phyloP scores from a whole-genome alignment of 371 early-diverging fungal genomes.

The Mortierella sp. region DNA sequence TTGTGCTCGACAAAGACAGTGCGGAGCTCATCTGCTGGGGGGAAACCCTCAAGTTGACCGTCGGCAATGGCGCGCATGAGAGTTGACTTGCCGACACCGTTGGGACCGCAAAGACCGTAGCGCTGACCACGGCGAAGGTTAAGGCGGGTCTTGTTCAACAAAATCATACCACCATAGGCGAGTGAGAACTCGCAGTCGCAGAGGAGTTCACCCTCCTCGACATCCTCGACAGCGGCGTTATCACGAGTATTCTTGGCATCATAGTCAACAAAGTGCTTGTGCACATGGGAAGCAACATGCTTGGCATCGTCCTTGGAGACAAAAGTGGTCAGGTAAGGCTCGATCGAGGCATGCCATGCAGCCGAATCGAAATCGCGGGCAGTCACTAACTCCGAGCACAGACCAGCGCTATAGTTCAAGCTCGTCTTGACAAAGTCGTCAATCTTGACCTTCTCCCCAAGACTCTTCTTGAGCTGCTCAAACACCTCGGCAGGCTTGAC shows the following conservation, averaged over 20 bases:
- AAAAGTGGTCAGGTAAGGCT: constrained; percentile 72
- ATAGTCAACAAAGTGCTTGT: constrained; percentile 61
- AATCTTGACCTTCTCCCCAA: constrained; percentile 40
- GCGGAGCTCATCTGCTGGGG: constrained; percentile 79
- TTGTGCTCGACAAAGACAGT: constrained; percentile 86
- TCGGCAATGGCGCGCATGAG: constrained; percentile 89
- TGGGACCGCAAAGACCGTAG: constrained; percentile 90
- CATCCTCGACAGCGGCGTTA: constrained; percentile 72
- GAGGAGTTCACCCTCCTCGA: constrained; percentile 82
- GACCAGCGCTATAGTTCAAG: constrained; percentile 63
- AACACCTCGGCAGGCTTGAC: constrained; percentile 45
- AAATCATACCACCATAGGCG: constrained; percentile 89
- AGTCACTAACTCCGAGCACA: constrained; percentile 68
- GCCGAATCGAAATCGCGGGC: constrained; percentile 67
- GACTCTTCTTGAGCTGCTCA: constrained; percentile 34
- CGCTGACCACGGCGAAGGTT: constrained; percentile 85
- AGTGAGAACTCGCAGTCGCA: constrained; percentile 89
- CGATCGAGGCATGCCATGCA: constrained; percentile 64
- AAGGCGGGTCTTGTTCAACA: constrained; percentile 84
- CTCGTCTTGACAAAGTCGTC: constrained; percentile 65
- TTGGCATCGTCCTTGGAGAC: constrained; percentile 60
- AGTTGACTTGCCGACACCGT: constrained; percentile 94
- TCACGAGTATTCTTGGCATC: constrained; percentile 64
- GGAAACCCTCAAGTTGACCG: constrained; percentile 88
- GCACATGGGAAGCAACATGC: constrained; percentile 53